These are phyloP conservation scores for Golubevia sp. DNA, from an alignment of 1,284 basidiomycete genomes.

Conservation along the genomic window DNA sequence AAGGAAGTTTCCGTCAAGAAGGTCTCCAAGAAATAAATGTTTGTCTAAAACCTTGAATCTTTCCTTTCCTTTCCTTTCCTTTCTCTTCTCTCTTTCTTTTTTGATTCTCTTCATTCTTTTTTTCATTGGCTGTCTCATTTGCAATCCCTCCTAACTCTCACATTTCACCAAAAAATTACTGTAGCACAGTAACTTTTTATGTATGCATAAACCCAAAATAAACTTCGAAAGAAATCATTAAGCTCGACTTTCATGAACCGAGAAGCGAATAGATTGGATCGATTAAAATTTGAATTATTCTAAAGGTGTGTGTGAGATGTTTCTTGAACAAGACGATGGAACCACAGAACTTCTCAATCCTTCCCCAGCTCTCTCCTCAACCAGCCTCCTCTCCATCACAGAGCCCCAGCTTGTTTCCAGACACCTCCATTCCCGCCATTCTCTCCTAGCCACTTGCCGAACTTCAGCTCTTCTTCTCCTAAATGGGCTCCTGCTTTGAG, in stretches of 20 bases:
- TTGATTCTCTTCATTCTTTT: not conserved
- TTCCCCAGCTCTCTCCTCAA: not conserved
- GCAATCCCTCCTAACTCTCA: too few species aligned
- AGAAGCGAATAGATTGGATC: too few species aligned
- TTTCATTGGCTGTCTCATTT: not conserved
- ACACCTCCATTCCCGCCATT: too few species aligned
- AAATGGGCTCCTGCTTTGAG: constrained; percentile 52
- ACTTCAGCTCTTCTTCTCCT: constrained; percentile 35
- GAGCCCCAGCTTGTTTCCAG: too few species aligned
- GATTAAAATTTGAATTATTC: too few species aligned
- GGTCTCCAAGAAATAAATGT: not conserved
- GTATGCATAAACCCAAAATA: not conserved
- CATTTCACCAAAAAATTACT: not conserved
- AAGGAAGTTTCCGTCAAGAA: not conserved
- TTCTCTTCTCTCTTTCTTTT: constrained; percentile 1
- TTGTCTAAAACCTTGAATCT: not conserved
- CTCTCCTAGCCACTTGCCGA: constrained; percentile 11
- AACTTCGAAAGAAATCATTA: not conserved
- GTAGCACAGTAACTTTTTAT: not conserved
- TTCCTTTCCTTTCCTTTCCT: not conserved
- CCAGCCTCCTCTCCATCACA: not conserved
- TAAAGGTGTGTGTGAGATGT: too few species aligned
- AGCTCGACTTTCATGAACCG: not conserved
- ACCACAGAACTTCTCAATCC: constrained; percentile 1
- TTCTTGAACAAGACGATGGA: too few species aligned